These are phyloP conservation scores for Botrytis paeoniae DNA, from an alignment of 2,329 filamentous ascomycete species.

Conservation along the genomic window DNA sequence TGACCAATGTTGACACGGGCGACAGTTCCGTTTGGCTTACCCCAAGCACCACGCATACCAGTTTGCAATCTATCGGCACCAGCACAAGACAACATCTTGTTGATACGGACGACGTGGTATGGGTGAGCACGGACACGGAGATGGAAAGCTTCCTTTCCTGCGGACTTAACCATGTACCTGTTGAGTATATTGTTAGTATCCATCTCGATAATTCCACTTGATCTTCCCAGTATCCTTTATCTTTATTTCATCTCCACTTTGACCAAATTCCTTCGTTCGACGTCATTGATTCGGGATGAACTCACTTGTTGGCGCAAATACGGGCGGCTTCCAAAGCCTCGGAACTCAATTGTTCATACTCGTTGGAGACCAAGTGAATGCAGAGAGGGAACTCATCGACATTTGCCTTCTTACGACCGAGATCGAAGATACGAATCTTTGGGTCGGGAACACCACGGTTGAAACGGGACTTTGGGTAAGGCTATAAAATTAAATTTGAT, in stretches of 20 bases:
- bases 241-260: slow-evolving; percentile 8
- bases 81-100: slow-evolving; percentile 99
- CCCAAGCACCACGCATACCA: slow-evolving; percentile 99
- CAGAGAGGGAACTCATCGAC: slow-evolving; percentile 99
- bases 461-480: slow-evolving; percentile 99
- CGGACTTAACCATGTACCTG: slow-evolving; percentile 63
- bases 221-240: neutral
- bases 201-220: neutral
- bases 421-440: slow-evolving; percentile 93
- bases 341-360: slow-evolving; percentile 99
- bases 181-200: slow-evolving; percentile 22
- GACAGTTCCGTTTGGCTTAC: slow-evolving; percentile 98
- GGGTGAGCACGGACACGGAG: slow-evolving; percentile 86
- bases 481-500: slow-evolving; percentile 47
- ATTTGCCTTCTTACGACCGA: slow-evolving; percentile 96
- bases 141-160: slow-evolving; percentile 73
- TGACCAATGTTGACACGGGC: slow-evolving; percentile 99
- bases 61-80: slow-evolving; percentile 99
- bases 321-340: slow-evolving; percentile 99
- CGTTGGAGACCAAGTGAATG: slow-evolving; percentile 99
- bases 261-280: neutral
- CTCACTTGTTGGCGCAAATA: slow-evolving; percentile 99
- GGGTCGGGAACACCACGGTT: slow-evolving; percentile 95
- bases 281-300: slow-evolving; percentile 19
- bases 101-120: slow-evolving; percentile 99